phyloP scores from a whole-genome alignment of 352 stramenopile genomes.

The Sclerospora graminicola region DNA sequence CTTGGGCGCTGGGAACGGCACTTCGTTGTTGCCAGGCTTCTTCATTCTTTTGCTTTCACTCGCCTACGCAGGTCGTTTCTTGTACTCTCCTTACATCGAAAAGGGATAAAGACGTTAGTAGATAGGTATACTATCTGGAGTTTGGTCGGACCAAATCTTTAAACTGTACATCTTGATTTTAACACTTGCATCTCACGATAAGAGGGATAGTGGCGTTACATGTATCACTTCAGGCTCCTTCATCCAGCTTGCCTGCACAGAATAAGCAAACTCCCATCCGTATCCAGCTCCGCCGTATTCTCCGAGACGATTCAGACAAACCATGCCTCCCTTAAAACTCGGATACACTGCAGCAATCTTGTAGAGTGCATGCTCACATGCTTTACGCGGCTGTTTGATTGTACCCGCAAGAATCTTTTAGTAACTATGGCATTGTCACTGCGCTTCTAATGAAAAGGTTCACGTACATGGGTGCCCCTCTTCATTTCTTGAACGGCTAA shows the following conservation, averaged over 20 bases:
- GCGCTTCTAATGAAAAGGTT: background rate
- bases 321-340: slow-evolving; percentile 64
- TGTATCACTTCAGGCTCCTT: slow-evolving; percentile 34
- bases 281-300: slow-evolving; percentile 68
- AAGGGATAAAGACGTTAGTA: slow-evolving; percentile 34
- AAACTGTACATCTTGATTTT: slow-evolving; percentile 11
- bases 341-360: slow-evolving; percentile 49
- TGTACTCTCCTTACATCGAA: slow-evolving; percentile 28
- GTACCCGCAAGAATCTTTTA: background rate
- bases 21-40: slow-evolving; percentile 7
- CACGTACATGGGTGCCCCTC: slow-evolving; percentile 49
- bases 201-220: slow-evolving; percentile 27
- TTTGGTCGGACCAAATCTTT: slow-evolving; percentile 23
- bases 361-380: slow-evolving; percentile 41
- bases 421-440: background rate
- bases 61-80: slow-evolving; percentile 11
- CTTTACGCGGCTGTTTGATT: slow-evolving; percentile 34
- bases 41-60: slow-evolving; percentile 17
- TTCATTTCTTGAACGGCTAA: slow-evolving; percentile 77
- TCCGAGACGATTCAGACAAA: slow-evolving; percentile 62
- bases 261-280: slow-evolving; percentile 64
- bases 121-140: slow-evolving; percentile 26
- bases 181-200: slow-evolving; percentile 6
- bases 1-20: slow-evolving; percentile 3
- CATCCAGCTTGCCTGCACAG: slow-evolving; percentile 56